phyloP scores from a whole-genome alignment of 169 alveolate genomes.

The Perkinsus marinus region DNA sequence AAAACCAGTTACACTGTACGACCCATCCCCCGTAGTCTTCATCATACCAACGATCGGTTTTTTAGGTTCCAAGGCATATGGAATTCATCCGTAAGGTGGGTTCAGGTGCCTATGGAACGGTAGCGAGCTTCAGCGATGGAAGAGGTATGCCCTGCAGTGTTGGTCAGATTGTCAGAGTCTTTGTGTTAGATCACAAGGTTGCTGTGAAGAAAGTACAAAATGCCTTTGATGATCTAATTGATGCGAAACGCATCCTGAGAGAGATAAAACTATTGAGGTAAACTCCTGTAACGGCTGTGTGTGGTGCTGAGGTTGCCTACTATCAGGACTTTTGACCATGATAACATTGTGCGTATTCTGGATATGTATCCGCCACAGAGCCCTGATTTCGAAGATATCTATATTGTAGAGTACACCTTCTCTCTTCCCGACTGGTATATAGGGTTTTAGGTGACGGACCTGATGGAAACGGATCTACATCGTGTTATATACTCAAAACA shows the following conservation, averaged over 20 bases:
- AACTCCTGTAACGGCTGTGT: slow-evolving; percentile 2
- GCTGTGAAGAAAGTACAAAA: slow-evolving; percentile 68
- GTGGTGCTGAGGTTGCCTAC: slow-evolving; percentile 27
- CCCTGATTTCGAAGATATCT: slow-evolving; percentile 61
- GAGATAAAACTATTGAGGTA: slow-evolving; percentile 66
- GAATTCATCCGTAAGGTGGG: slow-evolving; percentile 36
- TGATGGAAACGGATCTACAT: slow-evolving; percentile 80
- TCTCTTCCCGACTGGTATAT: background rate
- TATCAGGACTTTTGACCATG: slow-evolving; percentile 57
- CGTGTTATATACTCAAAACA: slow-evolving; percentile 73
- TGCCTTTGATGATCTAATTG: slow-evolving; percentile 69
- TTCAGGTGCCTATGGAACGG: slow-evolving; percentile 51
- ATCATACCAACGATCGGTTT: background rate
- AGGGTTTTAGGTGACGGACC: slow-evolving; percentile 41
- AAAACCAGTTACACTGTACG: background rate
- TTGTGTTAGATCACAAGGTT: slow-evolving; percentile 32
- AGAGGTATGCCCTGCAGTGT: slow-evolving; percentile 1
- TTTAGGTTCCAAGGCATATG: slow-evolving; percentile 14
- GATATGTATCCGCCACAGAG: slow-evolving; percentile 60
- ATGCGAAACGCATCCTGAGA: slow-evolving; percentile 70
- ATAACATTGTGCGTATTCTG: slow-evolving; percentile 49
- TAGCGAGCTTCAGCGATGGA: slow-evolving; percentile 37
- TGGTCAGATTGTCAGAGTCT: slow-evolving; percentile 36
- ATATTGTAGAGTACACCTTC: slow-evolving; percentile 39
- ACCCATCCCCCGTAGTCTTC: background rate